phyloP scores from a whole-genome alignment of 257 asterid genomes.

The Solanum virginianum region DNA sequence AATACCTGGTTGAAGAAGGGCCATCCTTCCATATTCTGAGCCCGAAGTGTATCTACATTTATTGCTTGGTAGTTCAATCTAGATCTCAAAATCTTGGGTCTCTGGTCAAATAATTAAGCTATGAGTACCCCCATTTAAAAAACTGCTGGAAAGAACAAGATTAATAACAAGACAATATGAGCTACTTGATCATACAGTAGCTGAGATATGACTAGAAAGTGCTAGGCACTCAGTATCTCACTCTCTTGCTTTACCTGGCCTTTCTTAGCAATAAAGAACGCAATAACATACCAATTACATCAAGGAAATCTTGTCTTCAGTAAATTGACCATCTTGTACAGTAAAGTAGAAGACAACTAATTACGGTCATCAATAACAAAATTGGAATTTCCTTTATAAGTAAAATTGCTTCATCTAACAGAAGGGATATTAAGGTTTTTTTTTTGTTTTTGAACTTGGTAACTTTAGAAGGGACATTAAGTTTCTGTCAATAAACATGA shows the following conservation, averaged over 20 bases:
- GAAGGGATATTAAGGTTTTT: background rate
- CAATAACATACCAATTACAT: background rate
- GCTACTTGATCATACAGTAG: background rate
- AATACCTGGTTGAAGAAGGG: constrained; percentile 71
- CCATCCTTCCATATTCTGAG: constrained; percentile 68
- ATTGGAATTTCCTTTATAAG: background rate
- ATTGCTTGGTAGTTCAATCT: constrained; percentile 59
- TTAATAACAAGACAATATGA: background rate
- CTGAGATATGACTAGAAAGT: background rate
- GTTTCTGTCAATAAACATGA: background rate
- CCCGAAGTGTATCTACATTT: constrained; percentile 67
- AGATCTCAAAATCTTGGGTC: constrained; percentile 68
- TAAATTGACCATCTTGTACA: background rate
- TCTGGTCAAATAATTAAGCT: constrained; percentile 27
- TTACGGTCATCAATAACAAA: background rate
- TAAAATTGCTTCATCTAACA: background rate
- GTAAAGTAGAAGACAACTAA: background rate
- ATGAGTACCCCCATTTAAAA: background rate
- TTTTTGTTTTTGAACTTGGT: no score
- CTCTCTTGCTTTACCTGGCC: background rate
- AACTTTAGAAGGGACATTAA: background rate
- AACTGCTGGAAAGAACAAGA: background rate
- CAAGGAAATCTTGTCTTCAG: background rate
- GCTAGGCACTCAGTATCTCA: background rate
- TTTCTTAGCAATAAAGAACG: background rate